These are phyloP conservation scores for Primulina huaijiensis DNA, from an alignment of 257 asterid genomes.

Conservation along the genomic window DNA sequence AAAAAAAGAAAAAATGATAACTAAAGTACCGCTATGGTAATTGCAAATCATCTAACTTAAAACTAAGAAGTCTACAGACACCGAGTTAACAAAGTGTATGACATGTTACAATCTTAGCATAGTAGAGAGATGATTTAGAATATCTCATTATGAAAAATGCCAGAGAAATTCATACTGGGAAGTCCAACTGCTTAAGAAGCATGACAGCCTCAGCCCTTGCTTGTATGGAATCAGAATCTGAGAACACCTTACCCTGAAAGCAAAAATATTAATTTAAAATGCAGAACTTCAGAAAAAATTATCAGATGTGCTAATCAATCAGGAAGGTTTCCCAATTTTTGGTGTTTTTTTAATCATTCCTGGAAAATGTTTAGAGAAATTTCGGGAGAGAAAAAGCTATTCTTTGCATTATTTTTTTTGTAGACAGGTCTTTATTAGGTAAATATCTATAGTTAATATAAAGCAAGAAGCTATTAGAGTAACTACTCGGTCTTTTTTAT, in stretches of 20 bases:
- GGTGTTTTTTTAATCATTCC: no score
- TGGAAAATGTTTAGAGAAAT: background rate
- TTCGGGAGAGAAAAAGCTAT: background rate
- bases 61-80: background rate
- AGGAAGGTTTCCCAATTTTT: background rate
- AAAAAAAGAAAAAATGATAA: constrained; percentile 13
- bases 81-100: constrained; percentile 2
- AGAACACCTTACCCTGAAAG: constrained; percentile 89
- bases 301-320: constrained; percentile 3
- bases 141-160: constrained; percentile 25
- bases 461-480: background rate
- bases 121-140: constrained; percentile 5
- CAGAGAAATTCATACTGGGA: constrained; percentile 59
- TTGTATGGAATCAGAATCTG: constrained; percentile 97
- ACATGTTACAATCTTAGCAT: constrained; percentile 4
- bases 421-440: background rate
- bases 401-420: no score
- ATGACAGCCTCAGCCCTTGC: constrained; percentile 97
- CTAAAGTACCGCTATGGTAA: constrained; percentile 16
- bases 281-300: background rate
- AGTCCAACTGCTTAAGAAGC: constrained; percentile 95
- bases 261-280: constrained; percentile 18
- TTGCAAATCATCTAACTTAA: background rate
- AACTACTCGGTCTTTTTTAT: background rate
- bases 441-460: no score